A percentile compares a stretch with the other conserved stretches of the same genome.
phyloP scores from a whole-genome alignment of 129 eudicot species.

The Escallonia rubra region DNA sequence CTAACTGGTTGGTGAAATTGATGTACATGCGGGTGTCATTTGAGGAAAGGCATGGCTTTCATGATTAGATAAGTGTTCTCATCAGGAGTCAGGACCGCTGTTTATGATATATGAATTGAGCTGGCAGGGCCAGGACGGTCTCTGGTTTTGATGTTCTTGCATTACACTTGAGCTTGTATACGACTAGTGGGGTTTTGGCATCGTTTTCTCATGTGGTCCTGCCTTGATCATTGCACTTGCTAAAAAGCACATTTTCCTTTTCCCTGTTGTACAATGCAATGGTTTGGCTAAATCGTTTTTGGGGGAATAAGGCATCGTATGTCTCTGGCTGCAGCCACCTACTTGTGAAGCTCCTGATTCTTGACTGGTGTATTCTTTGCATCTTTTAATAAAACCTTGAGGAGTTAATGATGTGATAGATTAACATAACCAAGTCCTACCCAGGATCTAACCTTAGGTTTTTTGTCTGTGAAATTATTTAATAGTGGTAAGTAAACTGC shows the following conservation, averaged over 20 bases:
- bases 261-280: neutral
- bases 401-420: too few species aligned
- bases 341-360: too few species aligned
- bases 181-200: neutral
- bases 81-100: neutral
- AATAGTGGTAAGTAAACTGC: too few species aligned
- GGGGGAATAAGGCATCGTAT: too few species aligned
- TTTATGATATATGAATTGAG: slow-evolving; percentile 2
- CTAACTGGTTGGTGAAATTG: too few species aligned
- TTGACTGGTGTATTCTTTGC: too few species aligned
- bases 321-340: too few species aligned
- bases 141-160: slow-evolving; percentile 28
- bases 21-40: neutral
- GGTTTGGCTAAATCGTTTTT: neutral
- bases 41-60: slow-evolving; percentile 13
- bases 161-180: slow-evolving; percentile 17
- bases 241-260: slow-evolving; percentile 3
- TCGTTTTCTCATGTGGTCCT: slow-evolving; percentile 2
- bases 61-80: slow-evolving; percentile 5
- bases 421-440: too few species aligned
- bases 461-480: too few species aligned
- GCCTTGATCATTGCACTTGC: neutral
- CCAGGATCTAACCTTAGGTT: too few species aligned
- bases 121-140: neutral
- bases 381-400: too few species aligned